phyloP scores from a whole-genome alignment of 164 flowering plant species.

The Euptelea pleiosperma region DNA sequence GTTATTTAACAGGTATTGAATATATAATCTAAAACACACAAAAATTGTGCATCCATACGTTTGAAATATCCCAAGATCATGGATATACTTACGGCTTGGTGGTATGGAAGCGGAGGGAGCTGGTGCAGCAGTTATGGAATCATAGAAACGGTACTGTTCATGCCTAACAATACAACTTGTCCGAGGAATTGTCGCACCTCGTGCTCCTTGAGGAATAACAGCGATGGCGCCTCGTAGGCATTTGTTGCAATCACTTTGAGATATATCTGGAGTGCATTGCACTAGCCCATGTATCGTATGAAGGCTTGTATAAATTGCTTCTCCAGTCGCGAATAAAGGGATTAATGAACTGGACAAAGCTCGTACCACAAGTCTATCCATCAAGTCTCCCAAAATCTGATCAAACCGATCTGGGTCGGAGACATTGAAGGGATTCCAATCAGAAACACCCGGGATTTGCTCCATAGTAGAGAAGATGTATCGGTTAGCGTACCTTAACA shows the following conservation, averaged over 20 bases:
- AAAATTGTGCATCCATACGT: too few relatives aligned
- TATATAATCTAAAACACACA: too few relatives aligned
- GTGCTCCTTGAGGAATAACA: not conserved
- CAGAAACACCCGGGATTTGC: rapidly evolving
- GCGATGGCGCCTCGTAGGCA: constrained; percentile 13
- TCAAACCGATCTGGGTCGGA: constrained; percentile 12
- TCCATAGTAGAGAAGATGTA: constrained; percentile 9
- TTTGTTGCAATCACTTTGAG: constrained; percentile 8
- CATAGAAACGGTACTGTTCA: not conserved
- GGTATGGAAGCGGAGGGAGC: not conserved
- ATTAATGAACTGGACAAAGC: constrained; percentile 19
- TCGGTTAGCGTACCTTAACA: constrained; percentile 29
- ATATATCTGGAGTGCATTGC: constrained; percentile 40
- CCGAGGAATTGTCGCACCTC: constrained; percentile 9
- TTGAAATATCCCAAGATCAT: not conserved
- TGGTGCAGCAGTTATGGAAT: too few relatives aligned
- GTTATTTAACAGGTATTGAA: too few relatives aligned
- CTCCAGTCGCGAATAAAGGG: constrained; percentile 8
- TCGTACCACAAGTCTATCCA: constrained; percentile 24
- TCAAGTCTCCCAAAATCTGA: not conserved
- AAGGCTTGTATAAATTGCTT: not conserved
- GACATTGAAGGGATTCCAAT: constrained; percentile 4
- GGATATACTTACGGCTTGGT: not conserved
- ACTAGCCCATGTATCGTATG: constrained; percentile 21
- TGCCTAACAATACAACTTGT: constrained; percentile 11